Percentiles rank a stretch among this genome's conserved stretches.
These are phyloP conservation scores for Chlamydomonas schloesseri DNA, from an alignment of 139 green algal genomes.

Conservation along the genomic window DNA sequence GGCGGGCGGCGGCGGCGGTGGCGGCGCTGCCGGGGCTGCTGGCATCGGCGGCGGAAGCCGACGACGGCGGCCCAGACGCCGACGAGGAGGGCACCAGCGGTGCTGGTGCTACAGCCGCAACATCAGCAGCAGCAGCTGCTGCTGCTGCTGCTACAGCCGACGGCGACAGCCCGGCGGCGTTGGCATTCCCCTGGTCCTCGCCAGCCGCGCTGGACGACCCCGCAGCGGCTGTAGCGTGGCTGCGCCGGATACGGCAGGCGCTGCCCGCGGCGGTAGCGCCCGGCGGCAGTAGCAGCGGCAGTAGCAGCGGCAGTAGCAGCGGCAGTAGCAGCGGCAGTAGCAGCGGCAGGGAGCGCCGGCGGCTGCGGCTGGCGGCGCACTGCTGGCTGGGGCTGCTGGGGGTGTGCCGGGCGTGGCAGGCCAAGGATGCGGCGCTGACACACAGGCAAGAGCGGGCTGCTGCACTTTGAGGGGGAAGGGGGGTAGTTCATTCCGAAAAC, in stretches of 20 bases:
- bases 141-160: background rate
- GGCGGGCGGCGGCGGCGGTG: constrained; percentile 11
- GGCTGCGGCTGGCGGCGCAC: constrained; percentile 1
- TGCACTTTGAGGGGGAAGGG: background rate
- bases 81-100: background rate
- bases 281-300: background rate
- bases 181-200: constrained; percentile 1
- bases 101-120: background rate
- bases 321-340: background rate
- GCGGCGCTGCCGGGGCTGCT: constrained; percentile 12
- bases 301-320: background rate
- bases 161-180: background rate
- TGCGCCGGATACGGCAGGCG: constrained; percentile 10
- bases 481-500: too few species aligned
- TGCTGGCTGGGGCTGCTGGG: constrained; percentile 45
- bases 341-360: background rate
- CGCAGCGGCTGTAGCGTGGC: background rate
- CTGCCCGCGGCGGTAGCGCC: background rate
- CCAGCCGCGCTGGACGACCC: constrained; percentile 13
- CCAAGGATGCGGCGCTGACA: constrained; percentile 7
- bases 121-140: background rate
- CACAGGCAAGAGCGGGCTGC: constrained; percentile 12
- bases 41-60: background rate
- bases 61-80: background rate
- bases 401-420: constrained; percentile 20